Base-by-base conservation (phyloP, 768 basidiomycete species). In the Lyophyllum decastes region DNA sequence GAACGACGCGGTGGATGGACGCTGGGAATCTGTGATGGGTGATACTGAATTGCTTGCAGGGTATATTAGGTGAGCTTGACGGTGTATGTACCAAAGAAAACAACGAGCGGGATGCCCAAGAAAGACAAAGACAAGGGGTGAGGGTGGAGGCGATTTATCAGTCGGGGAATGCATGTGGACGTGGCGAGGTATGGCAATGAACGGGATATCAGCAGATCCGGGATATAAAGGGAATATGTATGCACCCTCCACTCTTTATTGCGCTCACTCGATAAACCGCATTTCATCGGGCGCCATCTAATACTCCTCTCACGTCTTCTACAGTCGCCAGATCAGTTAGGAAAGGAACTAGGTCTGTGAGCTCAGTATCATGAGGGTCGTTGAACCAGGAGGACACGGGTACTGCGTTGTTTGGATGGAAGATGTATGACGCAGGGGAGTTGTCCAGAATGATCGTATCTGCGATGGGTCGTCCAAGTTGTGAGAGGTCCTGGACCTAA, bases 301-400 rank as follows among this genome's bases (percentile, higher is more conserved):
- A 80, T 38, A 97, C 88, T 45, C 92, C 95, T 57, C 97, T 82
- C 47, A 98, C 91, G 72, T 99, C 97, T 56, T 88, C 88, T 33
- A 95, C 94, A 24, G 81, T 78, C 33, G 78, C 83, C 34, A 99
- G 81, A 73, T 99, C 97, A 34, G 91, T 77, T 61, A 99, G 82
- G 83, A 99, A 98, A 26, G 95, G 94, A 55, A 95, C 88, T 51
- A 98, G 78, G 73, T 98, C 96, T 40, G 93, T 97, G 62, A 99
- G 82, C 72, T 98, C 96, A 47, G 95, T 96, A 70, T 98, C 96
- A 67, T 98, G 96, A 10, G 95, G 95, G 74, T 95, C 95, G 72
- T 98, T 98, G 79, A 99, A 99, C 97, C 97, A 99, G 56, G 93
- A 95, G 43, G 96, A 98, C 59, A 99, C 95, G 12, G 97, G 97